Evolutionary conservation across 345 rosid genomes (phyloP).

Genomic region (Heritiera fomes): DNA sequence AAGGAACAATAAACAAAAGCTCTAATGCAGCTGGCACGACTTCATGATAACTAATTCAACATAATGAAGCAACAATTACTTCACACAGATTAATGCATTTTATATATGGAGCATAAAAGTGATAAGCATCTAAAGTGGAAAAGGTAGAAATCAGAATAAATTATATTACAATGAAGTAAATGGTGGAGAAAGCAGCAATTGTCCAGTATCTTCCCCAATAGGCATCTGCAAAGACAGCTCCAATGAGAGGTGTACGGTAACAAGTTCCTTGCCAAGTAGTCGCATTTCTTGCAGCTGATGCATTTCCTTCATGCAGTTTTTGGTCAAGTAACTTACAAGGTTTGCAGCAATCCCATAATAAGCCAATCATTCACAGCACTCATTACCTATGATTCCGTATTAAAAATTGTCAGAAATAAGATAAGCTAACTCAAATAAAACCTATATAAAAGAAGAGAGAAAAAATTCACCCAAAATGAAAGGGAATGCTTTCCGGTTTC

Average conservation of each 20-base stretch:
- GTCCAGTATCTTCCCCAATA: conserved; percentile 99
- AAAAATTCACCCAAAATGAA: conserved; percentile 67
- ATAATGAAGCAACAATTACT: conserved; percentile 3
- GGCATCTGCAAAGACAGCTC: conserved; percentile 89
- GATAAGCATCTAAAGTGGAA: background rate
- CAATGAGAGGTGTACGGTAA: conserved; percentile 88
- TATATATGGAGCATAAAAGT: background rate
- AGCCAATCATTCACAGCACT: conserved; percentile 94
- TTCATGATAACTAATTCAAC: conserved; percentile 5
- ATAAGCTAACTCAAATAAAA: background rate
- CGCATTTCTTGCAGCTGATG: conserved; percentile 83
- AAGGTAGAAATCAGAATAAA: background rate
- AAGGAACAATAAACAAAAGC: background rate
- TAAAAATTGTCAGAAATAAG: conserved; percentile 19
- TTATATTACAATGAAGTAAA: conserved; percentile 65
- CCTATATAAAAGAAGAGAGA: background rate
- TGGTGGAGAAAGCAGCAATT: conserved; percentile 78
- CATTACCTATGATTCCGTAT: conserved; percentile 54
- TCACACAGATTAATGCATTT: background rate
- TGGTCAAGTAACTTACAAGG: conserved; percentile 84
- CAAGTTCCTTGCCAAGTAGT: conserved; percentile 93
- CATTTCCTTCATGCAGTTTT: conserved; percentile 85
- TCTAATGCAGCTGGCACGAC: background rate
- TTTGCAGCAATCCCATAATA: conserved; percentile 88
- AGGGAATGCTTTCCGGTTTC: conserved; percentile 96